These are phyloP conservation scores for Lachancea thermotolerans DNA, from an alignment of 805 yeast genomes.

Conservation along the genomic window DNA sequence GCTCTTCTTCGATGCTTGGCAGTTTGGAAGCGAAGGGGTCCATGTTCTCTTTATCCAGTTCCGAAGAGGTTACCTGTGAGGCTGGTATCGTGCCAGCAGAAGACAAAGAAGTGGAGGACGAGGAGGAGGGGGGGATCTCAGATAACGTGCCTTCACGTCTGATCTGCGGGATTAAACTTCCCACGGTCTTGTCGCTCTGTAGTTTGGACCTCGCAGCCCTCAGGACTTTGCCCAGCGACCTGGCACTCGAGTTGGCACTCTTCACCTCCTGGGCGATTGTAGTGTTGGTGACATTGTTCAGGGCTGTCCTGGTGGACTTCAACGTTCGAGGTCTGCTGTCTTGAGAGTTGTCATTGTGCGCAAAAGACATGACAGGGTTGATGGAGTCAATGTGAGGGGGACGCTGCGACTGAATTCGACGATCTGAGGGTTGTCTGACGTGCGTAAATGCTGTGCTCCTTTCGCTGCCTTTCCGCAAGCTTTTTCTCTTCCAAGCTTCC, in stretches of 20 bases:
- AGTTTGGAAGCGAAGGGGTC: constrained; percentile 6
- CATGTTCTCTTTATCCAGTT: constrained; percentile 7
- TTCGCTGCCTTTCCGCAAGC: not conserved
- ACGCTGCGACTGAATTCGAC: not conserved
- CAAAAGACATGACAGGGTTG: constrained; percentile 6
- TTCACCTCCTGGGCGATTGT: constrained; percentile 21
- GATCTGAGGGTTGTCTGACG: not conserved
- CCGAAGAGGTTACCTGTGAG: not conserved
- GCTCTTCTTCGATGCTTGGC: constrained; percentile 10
- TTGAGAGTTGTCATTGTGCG: constrained; percentile 15
- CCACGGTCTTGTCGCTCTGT: constrained; percentile 8
- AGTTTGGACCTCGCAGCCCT: constrained; percentile 11
- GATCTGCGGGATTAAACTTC: constrained; percentile 7
- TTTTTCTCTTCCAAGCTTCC: not conserved
- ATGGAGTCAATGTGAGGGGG: not conserved
- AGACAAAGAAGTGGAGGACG: not conserved
- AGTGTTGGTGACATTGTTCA: constrained; percentile 32
- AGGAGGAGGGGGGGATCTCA: not conserved
- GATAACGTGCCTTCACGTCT: constrained; percentile 1
- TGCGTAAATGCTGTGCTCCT: no score
- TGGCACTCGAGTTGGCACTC: constrained; percentile 12
- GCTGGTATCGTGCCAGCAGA: not conserved
- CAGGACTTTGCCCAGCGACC: constrained; percentile 12
- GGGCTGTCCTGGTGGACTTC: constrained; percentile 23
- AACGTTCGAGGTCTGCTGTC: constrained; percentile 17